Conservation (phyloP, 2,329 filamentous ascomycete genomes). For the Thermomyces lanuginosus region DNA sequence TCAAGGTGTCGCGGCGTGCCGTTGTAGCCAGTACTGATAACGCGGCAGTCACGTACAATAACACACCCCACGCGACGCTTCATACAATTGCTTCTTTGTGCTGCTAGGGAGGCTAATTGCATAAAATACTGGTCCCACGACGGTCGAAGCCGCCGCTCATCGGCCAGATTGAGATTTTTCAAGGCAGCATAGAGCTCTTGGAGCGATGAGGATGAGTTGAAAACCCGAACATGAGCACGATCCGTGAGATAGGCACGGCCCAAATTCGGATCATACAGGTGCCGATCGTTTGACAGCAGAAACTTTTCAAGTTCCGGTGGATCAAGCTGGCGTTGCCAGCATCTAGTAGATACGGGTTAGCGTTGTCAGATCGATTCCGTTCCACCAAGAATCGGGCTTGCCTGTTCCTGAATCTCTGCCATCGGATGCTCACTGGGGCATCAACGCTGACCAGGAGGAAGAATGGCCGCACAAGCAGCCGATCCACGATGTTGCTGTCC, state of each 20-base stretch:
- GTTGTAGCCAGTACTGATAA: conserved; percentile 94
- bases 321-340: conserved; percentile 30
- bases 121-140: conserved; percentile 98
- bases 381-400: conserved; percentile 38
- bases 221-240: conserved; percentile 64
- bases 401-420: conserved; percentile 55
- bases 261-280: conserved; percentile 51
- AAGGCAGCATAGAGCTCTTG: conserved; percentile 57
- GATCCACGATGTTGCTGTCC: conserved; percentile 55
- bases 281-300: conserved; percentile 48
- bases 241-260: conserved; percentile 65
- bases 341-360: conserved; percentile 30
- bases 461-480: conserved; percentile 65
- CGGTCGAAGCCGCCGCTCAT: conserved; percentile 65
- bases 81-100: conserved; percentile 92
- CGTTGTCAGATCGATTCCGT: conserved; percentile 5
- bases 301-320: conserved; percentile 43
- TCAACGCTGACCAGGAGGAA: conserved; percentile 88
- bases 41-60: conserved; percentile 66
- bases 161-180: conserved; percentile 55
- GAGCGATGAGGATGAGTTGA: conserved; percentile 66
- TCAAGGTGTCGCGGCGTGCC: conserved; percentile 77
- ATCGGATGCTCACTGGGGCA: conserved; percentile 70
- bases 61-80: conserved; percentile 92
- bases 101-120: conserved; percentile 81